These are phyloP conservation scores for Hypoxylon rubiginosum DNA, from an alignment of 2,329 filamentous ascomycete species.

Conservation along the genomic window DNA sequence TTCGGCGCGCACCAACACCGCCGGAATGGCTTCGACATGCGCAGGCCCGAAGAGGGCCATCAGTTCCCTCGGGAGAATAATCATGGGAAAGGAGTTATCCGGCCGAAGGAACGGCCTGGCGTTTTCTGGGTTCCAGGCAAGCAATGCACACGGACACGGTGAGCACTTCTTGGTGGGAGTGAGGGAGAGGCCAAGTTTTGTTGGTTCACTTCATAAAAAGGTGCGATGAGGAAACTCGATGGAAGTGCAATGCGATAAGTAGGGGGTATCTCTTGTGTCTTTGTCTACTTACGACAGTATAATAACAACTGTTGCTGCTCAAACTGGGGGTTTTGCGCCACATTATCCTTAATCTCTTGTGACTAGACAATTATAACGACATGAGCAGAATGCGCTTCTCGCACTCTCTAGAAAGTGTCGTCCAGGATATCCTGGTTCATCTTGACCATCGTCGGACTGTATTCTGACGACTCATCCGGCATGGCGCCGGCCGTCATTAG, in stretches of 20 bases:
- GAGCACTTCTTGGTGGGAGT: slow-evolving; percentile 1
- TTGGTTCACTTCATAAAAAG: neutral
- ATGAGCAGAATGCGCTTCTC: neutral
- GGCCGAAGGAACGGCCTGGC: slow-evolving; percentile 1
- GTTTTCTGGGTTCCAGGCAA: slow-evolving; percentile 6
- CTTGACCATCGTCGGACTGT: slow-evolving; percentile 75
- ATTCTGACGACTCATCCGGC: slow-evolving; percentile 67
- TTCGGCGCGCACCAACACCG: slow-evolving; percentile 3
- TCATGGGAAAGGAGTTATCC: neutral
- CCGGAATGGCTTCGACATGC: slow-evolving; percentile 14
- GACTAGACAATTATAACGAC: slow-evolving; percentile 3
- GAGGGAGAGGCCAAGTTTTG: neutral
- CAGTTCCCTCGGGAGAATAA: slow-evolving; percentile 4
- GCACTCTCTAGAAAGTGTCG: slow-evolving; percentile 67
- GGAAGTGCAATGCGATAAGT: slow-evolving; percentile 9
- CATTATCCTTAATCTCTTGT: slow-evolving; percentile 1
- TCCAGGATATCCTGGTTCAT: slow-evolving; percentile 73
- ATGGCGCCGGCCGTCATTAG: slow-evolving; percentile 80
- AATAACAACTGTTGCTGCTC: slow-evolving; percentile 24
- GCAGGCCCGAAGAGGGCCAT: slow-evolving; percentile 9
- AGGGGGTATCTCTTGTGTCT: slow-evolving; percentile 39
- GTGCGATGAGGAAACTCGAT: neutral
- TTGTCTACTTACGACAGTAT: slow-evolving; percentile 27
- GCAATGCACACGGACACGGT: neutral
- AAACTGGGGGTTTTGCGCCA: neutral